phyloP scores from a whole-genome alignment of 1,284 basidiomycete species.

The Gymnopus androsaceus region DNA sequence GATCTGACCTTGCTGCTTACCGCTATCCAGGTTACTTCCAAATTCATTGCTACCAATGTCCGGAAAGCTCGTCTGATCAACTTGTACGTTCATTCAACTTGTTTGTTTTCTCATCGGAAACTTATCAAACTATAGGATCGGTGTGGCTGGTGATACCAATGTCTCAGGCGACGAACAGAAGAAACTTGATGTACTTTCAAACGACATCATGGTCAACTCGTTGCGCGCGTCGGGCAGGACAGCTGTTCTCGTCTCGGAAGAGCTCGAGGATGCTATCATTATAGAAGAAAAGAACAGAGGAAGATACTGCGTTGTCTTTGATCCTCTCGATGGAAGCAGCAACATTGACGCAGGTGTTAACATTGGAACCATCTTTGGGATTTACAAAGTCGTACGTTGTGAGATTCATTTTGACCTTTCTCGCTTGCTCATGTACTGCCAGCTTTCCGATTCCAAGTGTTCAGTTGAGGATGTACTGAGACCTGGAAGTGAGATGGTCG shows the following conservation, averaged over 20 bases:
- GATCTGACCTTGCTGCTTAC: slow-evolving; percentile 94
- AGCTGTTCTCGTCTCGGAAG: slow-evolving; percentile 96
- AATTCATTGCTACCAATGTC: slow-evolving; percentile 98
- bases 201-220: slow-evolving; percentile 99
- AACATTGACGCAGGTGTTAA: slow-evolving; percentile 99
- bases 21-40: slow-evolving; percentile 94
- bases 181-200: slow-evolving; percentile 96
- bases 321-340: slow-evolving; percentile 96
- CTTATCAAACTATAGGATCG: slow-evolving; percentile 62
- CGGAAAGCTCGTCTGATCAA: slow-evolving; percentile 97
- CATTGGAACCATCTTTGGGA: slow-evolving; percentile 99
- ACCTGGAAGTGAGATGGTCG: slow-evolving; percentile 97
- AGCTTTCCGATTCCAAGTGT: slow-evolving; percentile 79
- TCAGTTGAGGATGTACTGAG: slow-evolving; percentile 86
- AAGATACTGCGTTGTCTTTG: slow-evolving; percentile 96
- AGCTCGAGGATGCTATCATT: slow-evolving; percentile 90
- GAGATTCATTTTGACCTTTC: background rate
- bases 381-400: slow-evolving; percentile 82
- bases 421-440: slow-evolving; percentile 10
- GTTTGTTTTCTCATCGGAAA: slow-evolving; percentile 2
- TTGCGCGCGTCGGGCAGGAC: slow-evolving; percentile 93
- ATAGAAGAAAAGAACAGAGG: slow-evolving; percentile 80
- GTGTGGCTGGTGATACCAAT: slow-evolving; percentile 94
- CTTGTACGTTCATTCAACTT: slow-evolving; percentile 60
- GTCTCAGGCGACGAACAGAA: slow-evolving; percentile 99